Evolutionary conservation across 495 filamentous ascomycete species (phyloP).

Genomic region (Hypoxylon intermedium): DNA sequence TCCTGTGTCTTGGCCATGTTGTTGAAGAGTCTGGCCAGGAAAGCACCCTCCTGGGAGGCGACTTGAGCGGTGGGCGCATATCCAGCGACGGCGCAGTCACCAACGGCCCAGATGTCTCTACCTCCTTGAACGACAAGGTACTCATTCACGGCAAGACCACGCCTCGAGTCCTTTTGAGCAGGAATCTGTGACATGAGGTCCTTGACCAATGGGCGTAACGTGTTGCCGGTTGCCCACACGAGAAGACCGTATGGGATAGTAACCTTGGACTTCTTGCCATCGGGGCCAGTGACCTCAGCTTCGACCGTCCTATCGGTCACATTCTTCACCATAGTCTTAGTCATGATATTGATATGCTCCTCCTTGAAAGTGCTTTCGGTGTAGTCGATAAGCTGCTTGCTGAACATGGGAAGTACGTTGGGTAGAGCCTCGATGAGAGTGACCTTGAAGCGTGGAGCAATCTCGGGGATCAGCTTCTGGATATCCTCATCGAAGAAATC

Average conservation of each 20-base stretch:
- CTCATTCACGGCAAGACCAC: slow-evolving; percentile 95
- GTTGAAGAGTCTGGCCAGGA: slow-evolving; percentile 95
- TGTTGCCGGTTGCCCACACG: slow-evolving; percentile 98
- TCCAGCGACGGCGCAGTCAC: slow-evolving; percentile 91
- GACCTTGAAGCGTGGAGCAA: slow-evolving; percentile 91
- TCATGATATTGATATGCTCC: slow-evolving; percentile 93
- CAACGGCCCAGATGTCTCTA: slow-evolving; percentile 86
- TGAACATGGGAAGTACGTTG: slow-evolving; percentile 98
- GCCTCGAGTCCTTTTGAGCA: slow-evolving; percentile 91
- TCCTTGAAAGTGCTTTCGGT: slow-evolving; percentile 99
- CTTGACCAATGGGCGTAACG: slow-evolving; percentile 82
- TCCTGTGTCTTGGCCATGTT: slow-evolving; percentile 91
- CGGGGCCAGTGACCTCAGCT: slow-evolving; percentile 83
- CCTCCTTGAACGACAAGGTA: slow-evolving; percentile 97
- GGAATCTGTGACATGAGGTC: slow-evolving; percentile 93
- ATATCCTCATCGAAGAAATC: slow-evolving; percentile 99
- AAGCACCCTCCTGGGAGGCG: slow-evolving; percentile 92
- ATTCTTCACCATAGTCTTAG: slow-evolving; percentile 98
- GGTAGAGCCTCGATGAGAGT: slow-evolving; percentile 98
- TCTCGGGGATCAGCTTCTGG: slow-evolving; percentile 96
- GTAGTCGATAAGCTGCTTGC: slow-evolving; percentile 98
- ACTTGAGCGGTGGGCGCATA: slow-evolving; percentile 98
- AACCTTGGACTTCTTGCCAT: slow-evolving; percentile 81
- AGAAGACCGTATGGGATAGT: slow-evolving; percentile 92
- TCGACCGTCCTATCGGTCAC: slow-evolving; percentile 95